Percentiles rank a stretch among this genome's conserved stretches.
These are phyloP conservation scores for Harringtonia aguacate DNA, from an alignment of 2,329 filamentous ascomycete genomes.

Conservation along the genomic window DNA sequence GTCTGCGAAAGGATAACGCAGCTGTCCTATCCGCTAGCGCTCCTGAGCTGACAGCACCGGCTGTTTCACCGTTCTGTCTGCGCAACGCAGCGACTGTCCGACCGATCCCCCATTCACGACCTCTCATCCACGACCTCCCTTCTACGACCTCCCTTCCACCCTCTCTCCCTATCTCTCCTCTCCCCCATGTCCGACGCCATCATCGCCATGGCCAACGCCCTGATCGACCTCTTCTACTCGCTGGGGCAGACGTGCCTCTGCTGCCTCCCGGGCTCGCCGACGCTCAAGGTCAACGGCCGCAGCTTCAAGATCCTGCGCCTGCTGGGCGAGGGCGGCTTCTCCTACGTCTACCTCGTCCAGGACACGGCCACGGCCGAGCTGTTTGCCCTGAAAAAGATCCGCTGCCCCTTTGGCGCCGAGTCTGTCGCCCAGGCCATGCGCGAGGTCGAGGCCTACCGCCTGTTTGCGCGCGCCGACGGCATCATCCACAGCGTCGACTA, in stretches of 20 bases:
- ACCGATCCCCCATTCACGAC: no score
- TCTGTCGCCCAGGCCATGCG: slow-evolving; percentile 90
- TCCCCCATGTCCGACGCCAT: slow-evolving; percentile 7
- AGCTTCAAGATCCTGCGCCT: slow-evolving; percentile 94
- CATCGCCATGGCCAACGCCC: slow-evolving; percentile 61
- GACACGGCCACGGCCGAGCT: slow-evolving; percentile 74
- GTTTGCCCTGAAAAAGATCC: slow-evolving; percentile 96
- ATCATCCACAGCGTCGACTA: slow-evolving; percentile 85
- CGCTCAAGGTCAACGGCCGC: slow-evolving; percentile 87
- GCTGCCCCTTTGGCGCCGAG: slow-evolving; percentile 95
- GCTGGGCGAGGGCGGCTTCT: slow-evolving; percentile 96
- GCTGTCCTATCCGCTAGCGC: no score
- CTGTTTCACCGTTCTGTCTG: no score
- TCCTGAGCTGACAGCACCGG: no score
- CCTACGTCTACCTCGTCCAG: slow-evolving; percentile 97
- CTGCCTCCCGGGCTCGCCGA: slow-evolving; percentile 90
- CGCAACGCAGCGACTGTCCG: no score
- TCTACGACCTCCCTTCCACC: not conserved
- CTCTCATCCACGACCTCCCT: no score
- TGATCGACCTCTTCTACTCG: slow-evolving; percentile 83
- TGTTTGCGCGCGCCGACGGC: slow-evolving; percentile 73
- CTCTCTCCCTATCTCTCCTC: no score
- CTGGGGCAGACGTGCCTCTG: slow-evolving; percentile 81
- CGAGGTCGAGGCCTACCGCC: slow-evolving; percentile 91
- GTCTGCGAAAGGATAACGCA: no score